These are phyloP conservation scores for Gastrolobium villosum DNA, from an alignment of 306 rosid genomes.

Conservation along the genomic window DNA sequence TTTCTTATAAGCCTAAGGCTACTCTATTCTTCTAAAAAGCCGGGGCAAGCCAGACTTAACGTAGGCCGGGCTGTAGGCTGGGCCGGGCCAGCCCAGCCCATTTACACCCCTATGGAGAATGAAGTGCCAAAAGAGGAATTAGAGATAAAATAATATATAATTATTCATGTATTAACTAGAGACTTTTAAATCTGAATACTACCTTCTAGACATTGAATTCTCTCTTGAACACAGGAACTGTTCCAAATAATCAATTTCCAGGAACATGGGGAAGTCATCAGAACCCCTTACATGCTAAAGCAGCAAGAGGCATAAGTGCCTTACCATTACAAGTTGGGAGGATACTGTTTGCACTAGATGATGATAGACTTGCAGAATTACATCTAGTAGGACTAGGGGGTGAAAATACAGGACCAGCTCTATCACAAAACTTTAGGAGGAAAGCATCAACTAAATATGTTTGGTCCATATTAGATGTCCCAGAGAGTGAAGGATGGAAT, in stretches of 20 bases:
- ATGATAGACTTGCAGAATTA: conserved; percentile 89
- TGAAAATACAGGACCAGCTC: conserved; percentile 75
- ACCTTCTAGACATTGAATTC: conserved; percentile 35
- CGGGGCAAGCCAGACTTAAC: no score
- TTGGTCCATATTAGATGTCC: conserved; percentile 86
- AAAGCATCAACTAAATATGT: conserved; percentile 65
- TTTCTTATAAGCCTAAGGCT: no score
- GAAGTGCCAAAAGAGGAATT: conserved; percentile 7
- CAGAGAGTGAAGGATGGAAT: conserved; percentile 98
- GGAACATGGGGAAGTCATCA: conserved; percentile 79
- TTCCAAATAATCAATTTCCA: conserved; percentile 55
- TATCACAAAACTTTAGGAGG: conserved; percentile 57
- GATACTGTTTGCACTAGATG: conserved; percentile 71
- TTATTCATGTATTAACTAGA: conserved; percentile 6
- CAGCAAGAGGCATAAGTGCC: conserved; percentile 80
- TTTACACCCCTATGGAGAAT: conserved; percentile 5
- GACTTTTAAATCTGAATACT: conserved; percentile 4
- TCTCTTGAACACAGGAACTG: conserved; percentile 59
- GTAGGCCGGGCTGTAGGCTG: no score
- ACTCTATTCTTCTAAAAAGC: no score
- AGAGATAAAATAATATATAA: background rate
- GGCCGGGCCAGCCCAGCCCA: no score
- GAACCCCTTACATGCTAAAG: conserved; percentile 83
- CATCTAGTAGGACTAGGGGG: conserved; percentile 85
- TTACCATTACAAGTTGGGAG: conserved; percentile 79